phyloP scores from a whole-genome alignment of 2,329 filamentous ascomycete genomes.

The Talaromyces sp. region DNA sequence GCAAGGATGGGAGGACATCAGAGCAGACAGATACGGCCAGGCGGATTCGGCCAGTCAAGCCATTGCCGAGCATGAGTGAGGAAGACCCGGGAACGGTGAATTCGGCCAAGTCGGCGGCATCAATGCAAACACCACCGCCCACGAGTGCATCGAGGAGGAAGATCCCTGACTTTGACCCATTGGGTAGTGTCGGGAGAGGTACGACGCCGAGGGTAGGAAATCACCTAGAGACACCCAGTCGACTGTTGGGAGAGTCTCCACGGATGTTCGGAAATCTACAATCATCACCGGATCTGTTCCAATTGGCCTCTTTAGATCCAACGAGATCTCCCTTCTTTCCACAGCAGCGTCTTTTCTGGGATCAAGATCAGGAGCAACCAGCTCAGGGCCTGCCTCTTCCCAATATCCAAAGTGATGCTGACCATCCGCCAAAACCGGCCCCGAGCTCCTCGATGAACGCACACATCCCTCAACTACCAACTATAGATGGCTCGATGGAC shows the following conservation, averaged over 20 bases:
- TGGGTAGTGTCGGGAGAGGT: slow-evolving; percentile 24
- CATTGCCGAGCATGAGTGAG: slow-evolving; percentile 28
- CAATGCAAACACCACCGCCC: slow-evolving; percentile 65
- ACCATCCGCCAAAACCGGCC: slow-evolving; percentile 22
- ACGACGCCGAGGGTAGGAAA: slow-evolving; percentile 24
- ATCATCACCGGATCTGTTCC: slow-evolving; percentile 61
- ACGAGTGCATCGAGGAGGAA: slow-evolving; percentile 59
- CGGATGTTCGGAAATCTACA: slow-evolving; percentile 57
- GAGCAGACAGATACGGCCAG: slow-evolving; percentile 39
- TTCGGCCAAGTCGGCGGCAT: slow-evolving; percentile 46
- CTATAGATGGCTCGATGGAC: slow-evolving; percentile 38
- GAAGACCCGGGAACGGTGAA: slow-evolving; percentile 38
- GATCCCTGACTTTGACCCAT: slow-evolving; percentile 37
- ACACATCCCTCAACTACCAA: slow-evolving; percentile 40
- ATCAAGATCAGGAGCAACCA: slow-evolving; percentile 40
- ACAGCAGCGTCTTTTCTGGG: slow-evolving; percentile 57
- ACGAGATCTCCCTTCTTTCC: slow-evolving; percentile 61
- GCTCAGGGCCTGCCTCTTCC: slow-evolving; percentile 19
- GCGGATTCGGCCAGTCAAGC: slow-evolving; percentile 34
- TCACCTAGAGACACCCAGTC: slow-evolving; percentile 50
- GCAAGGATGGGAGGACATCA: slow-evolving; percentile 23
- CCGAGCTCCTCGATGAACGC: slow-evolving; percentile 22
- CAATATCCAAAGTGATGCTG: slow-evolving; percentile 5
- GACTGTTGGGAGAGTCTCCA: slow-evolving; percentile 48
- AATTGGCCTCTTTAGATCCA: slow-evolving; percentile 54